Evolutionary conservation across 2,329 filamentous ascomycete species (phyloP), one percentile per base, ranked within the genome.

Genomic region (Phialophora verrucosa): DNA sequence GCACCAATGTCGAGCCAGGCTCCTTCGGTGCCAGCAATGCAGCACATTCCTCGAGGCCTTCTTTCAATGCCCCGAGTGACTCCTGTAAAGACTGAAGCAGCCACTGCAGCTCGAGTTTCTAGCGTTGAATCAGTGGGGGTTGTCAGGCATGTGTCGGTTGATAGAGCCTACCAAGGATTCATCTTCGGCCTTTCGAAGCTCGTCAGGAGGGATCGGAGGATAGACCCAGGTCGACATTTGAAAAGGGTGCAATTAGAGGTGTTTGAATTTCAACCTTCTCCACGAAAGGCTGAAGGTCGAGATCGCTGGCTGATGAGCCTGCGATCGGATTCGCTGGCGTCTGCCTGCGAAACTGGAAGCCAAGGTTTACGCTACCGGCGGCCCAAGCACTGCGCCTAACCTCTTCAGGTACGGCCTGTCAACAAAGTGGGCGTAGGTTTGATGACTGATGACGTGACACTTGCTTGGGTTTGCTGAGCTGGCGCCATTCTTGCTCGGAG

Each of bases 21-120:
- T 96, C 92, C 69, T 90, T 85, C 1, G 94, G 93, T 7, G 92
- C 90, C 32, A 99, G 87, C 27, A 98, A 85, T 20, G 90, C 88
- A 72, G 93, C 92, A 80, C 93, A 97, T 79, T 97, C 93, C 76
- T 95, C 89, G 2, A 98, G 86, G 66, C 92, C 92, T 70, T 85
- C 83, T 73, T 88, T 88, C 67, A 90, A 78, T 17, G 86, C 84
- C 61, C 81, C 80, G 59, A 90, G 80, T 29, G 86, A 88, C 59
- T 87, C 84, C 74, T 87, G 85, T 56, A 90, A 79, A 49, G 87
- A 83, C 20, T 79, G 77, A 23, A 90, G 81, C 32, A 90, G 83
- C 88, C 88, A 90, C 78, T 85, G 81, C 42, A 90, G 81, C 78
- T 90, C 88, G 51, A 71, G 64, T 62, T 63, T 70, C 64, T 64